Evolutionary conservation across 225 moss, liverwort and hornwort genomes (phyloP).

Genomic region (Lunularia cruciata): DNA sequence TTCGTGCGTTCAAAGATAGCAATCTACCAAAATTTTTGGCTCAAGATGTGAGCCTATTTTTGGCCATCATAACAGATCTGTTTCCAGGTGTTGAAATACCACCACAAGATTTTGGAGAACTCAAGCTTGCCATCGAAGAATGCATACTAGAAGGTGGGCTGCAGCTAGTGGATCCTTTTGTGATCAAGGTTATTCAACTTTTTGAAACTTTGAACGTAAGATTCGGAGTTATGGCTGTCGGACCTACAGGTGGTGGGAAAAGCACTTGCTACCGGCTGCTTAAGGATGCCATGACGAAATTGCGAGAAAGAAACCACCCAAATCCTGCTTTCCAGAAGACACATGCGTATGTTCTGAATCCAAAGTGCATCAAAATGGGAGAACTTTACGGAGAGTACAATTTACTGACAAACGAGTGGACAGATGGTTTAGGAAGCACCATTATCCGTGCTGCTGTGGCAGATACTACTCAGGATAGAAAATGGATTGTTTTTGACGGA

Average conservation of each 20-base stretch:
- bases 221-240: constrained; percentile 91
- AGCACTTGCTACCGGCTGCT: constrained; percentile 66
- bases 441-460: constrained; percentile 76
- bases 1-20: constrained; percentile 90
- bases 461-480: constrained; percentile 54
- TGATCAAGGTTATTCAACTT: constrained; percentile 77
- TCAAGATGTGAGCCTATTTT: constrained; percentile 76
- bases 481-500: constrained; percentile 95
- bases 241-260: constrained; percentile 88
- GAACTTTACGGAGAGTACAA: constrained; percentile 89
- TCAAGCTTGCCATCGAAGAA: constrained; percentile 64
- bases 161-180: constrained; percentile 54
- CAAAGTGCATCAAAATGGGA: constrained; percentile 87
- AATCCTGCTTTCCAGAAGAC: constrained; percentile 69
- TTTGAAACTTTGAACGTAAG: constrained; percentile 93
- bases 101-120: constrained; percentile 87
- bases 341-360: constrained; percentile 65
- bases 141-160: constrained; percentile 54
- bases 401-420: constrained; percentile 85
- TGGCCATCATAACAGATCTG: constrained; percentile 89
- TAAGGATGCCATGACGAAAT: constrained; percentile 74
- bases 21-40: constrained; percentile 85
- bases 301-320: constrained; percentile 42
- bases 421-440: constrained; percentile 74
- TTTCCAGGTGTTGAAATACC: constrained; percentile 85